Evolutionary conservation across 192 early-diverging fungal species (phyloP), one percentile per base, ranked within the genome.

Genomic region (Coemansia asiatica): DNA sequence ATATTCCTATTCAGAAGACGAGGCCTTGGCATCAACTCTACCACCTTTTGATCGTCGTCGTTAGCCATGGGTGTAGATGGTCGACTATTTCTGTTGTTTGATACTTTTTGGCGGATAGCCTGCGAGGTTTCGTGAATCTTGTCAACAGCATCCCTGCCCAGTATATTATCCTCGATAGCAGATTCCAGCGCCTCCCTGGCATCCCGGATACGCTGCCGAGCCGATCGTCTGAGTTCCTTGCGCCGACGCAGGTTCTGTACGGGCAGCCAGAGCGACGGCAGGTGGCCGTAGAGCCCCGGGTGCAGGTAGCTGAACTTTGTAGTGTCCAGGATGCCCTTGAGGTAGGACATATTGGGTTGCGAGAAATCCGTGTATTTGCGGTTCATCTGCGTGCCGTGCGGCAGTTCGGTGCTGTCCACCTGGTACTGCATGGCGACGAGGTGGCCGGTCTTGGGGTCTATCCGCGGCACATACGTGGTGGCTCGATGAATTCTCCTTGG

Each of bases 261-360:
- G 1, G 78, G 78, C 38, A 81, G 65, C 78, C 78, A 81, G 28
- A 81, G 15, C 22, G 72, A 75, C 0, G 78, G 78, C 16, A 81
- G 40, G 36, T 74, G 61, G 62, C 78, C 78, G 44, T 75, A 72
- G 9, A 81, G 57, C 0, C 72, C 78, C 25, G 78, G 78, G 27
- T 75, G 72, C 36, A 61, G n/a, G 33, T 81, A 81, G 8, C 59
- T 33, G 35, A 81, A 75, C 23, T 58, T 50, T n/a, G 78, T 81
- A 0, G 78, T 66, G 55, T 81, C 78, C 4, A 81, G 22, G 1
- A 81, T 44, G 0, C 78, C 78, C 4, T 29, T 8, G n/a, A 75
- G 25, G 13, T 63, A 68, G 18, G 78, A 68, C 53, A 64, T 64
- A 50, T 74, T 74, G 27, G 72, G 64, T 23, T 81, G 78, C 35